phyloP scores from a whole-genome alignment of 768 basidiomycete genomes.

The Stropharia rugosoannulata region DNA sequence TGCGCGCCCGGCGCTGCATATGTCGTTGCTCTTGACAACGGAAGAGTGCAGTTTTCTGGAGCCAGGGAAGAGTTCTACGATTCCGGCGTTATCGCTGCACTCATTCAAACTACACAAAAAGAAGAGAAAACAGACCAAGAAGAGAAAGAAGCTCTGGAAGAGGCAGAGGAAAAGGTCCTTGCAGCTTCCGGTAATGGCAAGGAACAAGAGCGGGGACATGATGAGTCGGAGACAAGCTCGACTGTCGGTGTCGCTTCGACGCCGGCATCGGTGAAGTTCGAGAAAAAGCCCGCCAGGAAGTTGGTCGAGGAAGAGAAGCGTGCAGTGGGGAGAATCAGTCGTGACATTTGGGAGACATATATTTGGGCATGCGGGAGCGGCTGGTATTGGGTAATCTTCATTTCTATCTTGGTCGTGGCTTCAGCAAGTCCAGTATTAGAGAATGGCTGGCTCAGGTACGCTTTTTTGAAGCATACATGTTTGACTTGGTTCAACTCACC shows the following conservation, averaged over 20 bases:
- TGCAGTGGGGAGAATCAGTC: constrained; percentile 69
- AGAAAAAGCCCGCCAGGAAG: constrained; percentile 61
- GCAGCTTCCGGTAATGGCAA: constrained; percentile 38
- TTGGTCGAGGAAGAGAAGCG: constrained; percentile 82
- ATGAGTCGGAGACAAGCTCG: constrained; percentile 24
- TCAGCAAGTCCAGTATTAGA: constrained; percentile 68
- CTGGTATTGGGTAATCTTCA: constrained; percentile 61
- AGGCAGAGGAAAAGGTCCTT: constrained; percentile 31
- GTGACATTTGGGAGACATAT: constrained; percentile 58
- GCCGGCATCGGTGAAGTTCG: constrained; percentile 24
- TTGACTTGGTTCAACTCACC: neutral
- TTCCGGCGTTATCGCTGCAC: constrained; percentile 64
- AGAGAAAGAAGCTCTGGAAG: constrained; percentile 45
- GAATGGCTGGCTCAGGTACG: constrained; percentile 67
- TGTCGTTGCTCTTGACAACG: constrained; percentile 82
- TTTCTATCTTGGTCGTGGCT: constrained; percentile 49
- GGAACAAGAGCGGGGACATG: constrained; percentile 24
- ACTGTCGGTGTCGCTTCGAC: constrained; percentile 41
- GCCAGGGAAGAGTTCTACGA: constrained; percentile 57
- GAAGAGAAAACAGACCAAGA: constrained; percentile 58
- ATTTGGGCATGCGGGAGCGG: constrained; percentile 39
- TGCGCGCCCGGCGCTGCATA: constrained; percentile 79
- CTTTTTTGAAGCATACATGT: neutral
- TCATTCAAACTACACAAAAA: constrained; percentile 55
- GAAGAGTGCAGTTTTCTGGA: constrained; percentile 76